These are phyloP conservation scores for Phytophthora pseudosyringae DNA, from an alignment of 352 stramenopile species.

Conservation along the genomic window DNA sequence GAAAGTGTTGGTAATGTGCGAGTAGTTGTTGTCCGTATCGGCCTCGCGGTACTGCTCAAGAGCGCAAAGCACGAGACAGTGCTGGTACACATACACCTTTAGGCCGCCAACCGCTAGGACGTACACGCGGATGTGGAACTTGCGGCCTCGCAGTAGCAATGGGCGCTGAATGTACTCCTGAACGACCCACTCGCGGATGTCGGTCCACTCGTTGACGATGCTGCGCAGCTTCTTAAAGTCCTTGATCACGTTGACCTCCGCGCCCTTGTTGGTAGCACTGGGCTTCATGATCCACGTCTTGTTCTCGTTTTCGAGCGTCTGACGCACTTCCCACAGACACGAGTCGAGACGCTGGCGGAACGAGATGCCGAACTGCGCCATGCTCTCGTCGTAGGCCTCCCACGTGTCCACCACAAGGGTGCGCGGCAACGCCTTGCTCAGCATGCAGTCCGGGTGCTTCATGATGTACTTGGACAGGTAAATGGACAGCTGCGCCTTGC, in stretches of 20 bases:
- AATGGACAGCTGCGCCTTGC: slow-evolving; percentile 75
- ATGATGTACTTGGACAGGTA: slow-evolving; percentile 73
- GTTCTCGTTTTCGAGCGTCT: slow-evolving; percentile 48
- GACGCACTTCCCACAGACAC: slow-evolving; percentile 61
- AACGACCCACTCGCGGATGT: slow-evolving; percentile 75
- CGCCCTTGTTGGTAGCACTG: slow-evolving; percentile 77
- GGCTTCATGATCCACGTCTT: slow-evolving; percentile 81
- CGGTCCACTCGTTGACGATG: slow-evolving; percentile 67
- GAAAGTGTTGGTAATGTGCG: slow-evolving; percentile 84
- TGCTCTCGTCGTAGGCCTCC: slow-evolving; percentile 69
- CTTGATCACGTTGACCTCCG: slow-evolving; percentile 69
- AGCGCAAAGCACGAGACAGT: slow-evolving; percentile 63
- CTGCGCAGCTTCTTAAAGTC: slow-evolving; percentile 65
- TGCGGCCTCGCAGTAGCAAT: slow-evolving; percentile 61
- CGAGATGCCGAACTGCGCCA: slow-evolving; percentile 61
- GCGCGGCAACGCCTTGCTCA: slow-evolving; percentile 56
- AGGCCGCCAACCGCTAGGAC: slow-evolving; percentile 61
- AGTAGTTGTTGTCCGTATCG: slow-evolving; percentile 63
- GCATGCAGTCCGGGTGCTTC: slow-evolving; percentile 58
- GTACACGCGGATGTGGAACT: slow-evolving; percentile 81
- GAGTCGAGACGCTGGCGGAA: slow-evolving; percentile 65
- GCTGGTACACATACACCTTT: slow-evolving; percentile 76
- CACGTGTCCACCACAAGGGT: slow-evolving; percentile 77
- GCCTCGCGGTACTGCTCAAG: slow-evolving; percentile 53
- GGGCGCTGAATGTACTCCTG: slow-evolving; percentile 64